A percentile compares a stretch with the other conserved stretches of the same genome.
Conservation (phyloP, 768 basidiomycete genomes). For the Tulasnella sp. region DNA sequence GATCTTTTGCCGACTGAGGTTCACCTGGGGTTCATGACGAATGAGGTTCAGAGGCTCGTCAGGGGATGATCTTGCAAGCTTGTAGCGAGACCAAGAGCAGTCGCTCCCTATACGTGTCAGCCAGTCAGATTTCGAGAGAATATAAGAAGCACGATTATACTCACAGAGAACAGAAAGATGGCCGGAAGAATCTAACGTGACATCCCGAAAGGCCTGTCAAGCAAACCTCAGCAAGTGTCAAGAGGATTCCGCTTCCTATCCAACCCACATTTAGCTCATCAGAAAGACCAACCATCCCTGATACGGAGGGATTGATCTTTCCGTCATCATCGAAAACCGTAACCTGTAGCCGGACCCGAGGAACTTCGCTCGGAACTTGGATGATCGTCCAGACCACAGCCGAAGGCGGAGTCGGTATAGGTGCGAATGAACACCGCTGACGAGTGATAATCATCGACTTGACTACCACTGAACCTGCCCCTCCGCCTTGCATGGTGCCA, state of each 20-base stretch:
- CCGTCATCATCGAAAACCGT: neutral
- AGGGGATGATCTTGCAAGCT: neutral
- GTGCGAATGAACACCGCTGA: conserved; percentile 17
- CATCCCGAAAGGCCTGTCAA: conserved; percentile 1
- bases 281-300: neutral
- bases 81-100: neutral
- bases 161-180: conserved; percentile 11
- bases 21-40: neutral
- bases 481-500: neutral
- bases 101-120: neutral
- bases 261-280: neutral
- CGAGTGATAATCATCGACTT: conserved; percentile 22
- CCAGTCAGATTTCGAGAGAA: neutral
- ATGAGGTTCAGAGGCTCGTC: neutral
- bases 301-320: neutral
- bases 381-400: conserved; percentile 1
- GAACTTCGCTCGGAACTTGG: neutral
- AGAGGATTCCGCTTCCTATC: neutral
- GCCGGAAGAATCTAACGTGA: conserved; percentile 11
- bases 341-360: neutral
- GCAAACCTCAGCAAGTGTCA: neutral
- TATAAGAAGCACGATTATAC: neutral
- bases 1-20: neutral
- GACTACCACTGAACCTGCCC: conserved; percentile 10
- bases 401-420: neutral